Evolutionary conservation across 2,329 filamentous ascomycete genomes (phyloP).

Genomic region (Pyricularia sp.): DNA sequence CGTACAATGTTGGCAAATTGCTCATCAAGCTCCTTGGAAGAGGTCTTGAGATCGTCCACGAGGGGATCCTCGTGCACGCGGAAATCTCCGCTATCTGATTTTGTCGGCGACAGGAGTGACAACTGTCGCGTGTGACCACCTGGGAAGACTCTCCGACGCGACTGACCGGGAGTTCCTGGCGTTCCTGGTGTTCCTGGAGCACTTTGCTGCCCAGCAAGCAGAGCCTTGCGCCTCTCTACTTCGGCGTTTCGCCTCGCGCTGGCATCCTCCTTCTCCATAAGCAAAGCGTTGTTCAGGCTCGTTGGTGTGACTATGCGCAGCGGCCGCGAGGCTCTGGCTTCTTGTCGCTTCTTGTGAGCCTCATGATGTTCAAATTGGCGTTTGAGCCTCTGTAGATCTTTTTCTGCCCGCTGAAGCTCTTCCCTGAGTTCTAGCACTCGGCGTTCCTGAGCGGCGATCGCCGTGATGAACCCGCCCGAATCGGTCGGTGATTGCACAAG

Average conservation of each 20-base stretch:
- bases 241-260: constrained; percentile 44
- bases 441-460: constrained; percentile 86
- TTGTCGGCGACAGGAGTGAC: constrained; percentile 70
- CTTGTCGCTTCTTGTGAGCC: constrained; percentile 62
- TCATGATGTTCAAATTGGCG: constrained; percentile 75
- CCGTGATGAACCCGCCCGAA: constrained; percentile 66
- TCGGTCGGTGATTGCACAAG: constrained; percentile 37
- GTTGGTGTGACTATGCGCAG: constrained; percentile 27
- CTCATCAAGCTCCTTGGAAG: constrained; percentile 20
- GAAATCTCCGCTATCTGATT: constrained; percentile 29
- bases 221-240: constrained; percentile 62
- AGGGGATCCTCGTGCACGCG: constrained; percentile 28
- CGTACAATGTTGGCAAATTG: constrained; percentile 19
- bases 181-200: constrained; percentile 28
- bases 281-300: background rate
- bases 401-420: constrained; percentile 76
- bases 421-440: constrained; percentile 85
- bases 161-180: constrained; percentile 21
- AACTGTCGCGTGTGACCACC: constrained; percentile 57
- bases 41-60: constrained; percentile 32
- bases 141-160: constrained; percentile 56
- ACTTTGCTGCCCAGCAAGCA: constrained; percentile 36
- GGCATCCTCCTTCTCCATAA: constrained; percentile 6
- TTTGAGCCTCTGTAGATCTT: constrained; percentile 68
- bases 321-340: constrained; percentile 54